phyloP scores from a whole-genome alignment of 495 filamentous ascomycete genomes.

The Astrothelium macrocarpum region DNA sequence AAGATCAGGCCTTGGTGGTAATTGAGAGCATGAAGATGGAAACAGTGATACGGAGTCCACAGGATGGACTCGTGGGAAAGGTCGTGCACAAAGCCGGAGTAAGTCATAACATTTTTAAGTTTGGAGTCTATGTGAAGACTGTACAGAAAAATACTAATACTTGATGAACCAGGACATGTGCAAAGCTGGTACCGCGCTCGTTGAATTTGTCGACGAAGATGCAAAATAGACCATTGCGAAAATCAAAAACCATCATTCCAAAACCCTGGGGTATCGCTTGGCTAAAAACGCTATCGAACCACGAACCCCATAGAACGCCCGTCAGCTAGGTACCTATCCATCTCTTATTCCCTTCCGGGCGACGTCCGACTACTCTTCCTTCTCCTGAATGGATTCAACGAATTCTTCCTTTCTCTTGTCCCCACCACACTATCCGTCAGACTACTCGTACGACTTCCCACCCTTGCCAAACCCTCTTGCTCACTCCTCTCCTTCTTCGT shows the following conservation, averaged over 20 bases:
- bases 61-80: conserved; percentile 67
- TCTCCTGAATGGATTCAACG: not conserved
- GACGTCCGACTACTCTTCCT: not conserved
- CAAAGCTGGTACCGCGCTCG: conserved; percentile 24
- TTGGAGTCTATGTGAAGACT: not conserved
- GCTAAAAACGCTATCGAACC: not conserved
- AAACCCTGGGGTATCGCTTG: not conserved
- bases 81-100: conserved; percentile 83
- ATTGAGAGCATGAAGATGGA: conserved; percentile 99
- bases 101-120: conserved; percentile 34
- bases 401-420: not conserved
- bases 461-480: not conserved
- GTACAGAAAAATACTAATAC: not conserved
- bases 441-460: not conserved
- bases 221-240: conserved; percentile 6
- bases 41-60: conserved; percentile 85
- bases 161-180: conserved; percentile 21
- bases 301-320: not conserved
- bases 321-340: not conserved
- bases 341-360: not conserved
- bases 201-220: conserved; percentile 25
- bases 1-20: conserved; percentile 81
- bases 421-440: not conserved
- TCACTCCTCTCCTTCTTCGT: not conserved
- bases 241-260: not conserved